Base-by-base conservation (phyloP, 129 eudicot genomes). In the Flaveria sonorensis region DNA sequence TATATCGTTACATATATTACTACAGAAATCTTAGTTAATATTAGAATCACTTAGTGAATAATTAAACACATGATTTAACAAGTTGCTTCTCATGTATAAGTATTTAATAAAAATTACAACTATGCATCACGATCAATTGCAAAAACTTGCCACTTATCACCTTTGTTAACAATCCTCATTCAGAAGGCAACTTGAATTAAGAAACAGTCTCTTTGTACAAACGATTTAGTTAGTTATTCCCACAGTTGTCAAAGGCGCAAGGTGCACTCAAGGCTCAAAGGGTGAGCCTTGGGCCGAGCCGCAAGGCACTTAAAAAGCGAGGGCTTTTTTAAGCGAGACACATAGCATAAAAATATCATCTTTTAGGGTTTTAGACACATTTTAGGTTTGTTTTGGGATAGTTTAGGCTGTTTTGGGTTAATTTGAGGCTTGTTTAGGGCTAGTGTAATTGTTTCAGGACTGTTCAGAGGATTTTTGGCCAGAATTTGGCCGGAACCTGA, bases 21-120 rank as follows among this genome's bases (percentile, higher is more conserved):
- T 7, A 28, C 30, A 71, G 40, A 12, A 18, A 30, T 59, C 53
- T 45, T 30, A 30, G 47, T 18, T 26, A 16, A 68, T 42, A 77
- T 45, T 43, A 20, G 66, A 55, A 65, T 76, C 65, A 65, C 7
- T 36, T 24, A 50, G 47, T 75, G 32, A 59, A 64, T 30, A 47
- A 47, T 48, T 48, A 19, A 47, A 19, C 52, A 48, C 10, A 30
- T 76, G 62, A n/a, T 48, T 0, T 55, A 20, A 76, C 45, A 74
- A 42, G 59, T 74, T 60, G 59, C 70, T 43, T 50, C 65, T 18
- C 36, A 53, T 72, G 77, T 23, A 10, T 45, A 74, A 60, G 78
- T 43, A 42, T 59, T 7, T 9, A 1, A 42, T 3, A 1, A 40
- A 74, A 43, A 14, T 7, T 36, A 36, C 40, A 36, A 57, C 43